Evolutionary conservation across 1,284 basidiomycete species (phyloP).

Genomic region (Ganoderma multipileum): DNA sequence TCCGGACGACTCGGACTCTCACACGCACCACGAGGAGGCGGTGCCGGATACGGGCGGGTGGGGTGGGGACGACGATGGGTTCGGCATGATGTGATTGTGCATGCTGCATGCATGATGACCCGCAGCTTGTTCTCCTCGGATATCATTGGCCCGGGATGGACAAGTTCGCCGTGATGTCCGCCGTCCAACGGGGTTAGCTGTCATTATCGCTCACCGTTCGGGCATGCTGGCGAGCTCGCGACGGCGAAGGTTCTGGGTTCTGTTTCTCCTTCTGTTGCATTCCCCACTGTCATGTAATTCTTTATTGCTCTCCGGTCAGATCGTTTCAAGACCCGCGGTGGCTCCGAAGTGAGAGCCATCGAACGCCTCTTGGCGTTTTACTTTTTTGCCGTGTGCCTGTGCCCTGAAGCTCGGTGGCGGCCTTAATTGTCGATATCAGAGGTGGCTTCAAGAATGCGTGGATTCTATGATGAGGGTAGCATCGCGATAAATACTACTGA

Average conservation of each 20-base stretch:
- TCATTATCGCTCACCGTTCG: neutral
- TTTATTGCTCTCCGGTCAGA: neutral
- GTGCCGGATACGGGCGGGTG: slow-evolving; percentile 63
- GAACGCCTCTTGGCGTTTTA: slow-evolving; percentile 3
- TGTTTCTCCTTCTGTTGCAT: neutral
- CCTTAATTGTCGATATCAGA: neutral
- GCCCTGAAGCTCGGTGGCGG: neutral
- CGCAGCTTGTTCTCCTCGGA: neutral
- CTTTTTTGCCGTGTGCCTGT: neutral
- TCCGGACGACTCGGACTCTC: slow-evolving; percentile 25
- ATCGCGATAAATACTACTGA: slow-evolving; percentile 4
- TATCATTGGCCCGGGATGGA: neutral
- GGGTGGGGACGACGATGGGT: slow-evolving; percentile 72
- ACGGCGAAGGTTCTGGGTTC: neutral
- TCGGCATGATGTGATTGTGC: slow-evolving; percentile 58
- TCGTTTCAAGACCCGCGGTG: neutral
- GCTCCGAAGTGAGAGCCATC: neutral
- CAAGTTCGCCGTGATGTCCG: neutral
- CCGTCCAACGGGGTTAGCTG: neutral
- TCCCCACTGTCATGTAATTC: neutral
- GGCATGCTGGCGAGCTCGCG: neutral
- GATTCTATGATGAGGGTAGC: neutral
- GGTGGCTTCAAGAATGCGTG: neutral
- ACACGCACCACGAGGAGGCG: slow-evolving; percentile 59
- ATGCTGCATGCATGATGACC: neutral